Conservation (phyloP, 805 yeast genomes). For the Schwanniomyces sp. region DNA sequence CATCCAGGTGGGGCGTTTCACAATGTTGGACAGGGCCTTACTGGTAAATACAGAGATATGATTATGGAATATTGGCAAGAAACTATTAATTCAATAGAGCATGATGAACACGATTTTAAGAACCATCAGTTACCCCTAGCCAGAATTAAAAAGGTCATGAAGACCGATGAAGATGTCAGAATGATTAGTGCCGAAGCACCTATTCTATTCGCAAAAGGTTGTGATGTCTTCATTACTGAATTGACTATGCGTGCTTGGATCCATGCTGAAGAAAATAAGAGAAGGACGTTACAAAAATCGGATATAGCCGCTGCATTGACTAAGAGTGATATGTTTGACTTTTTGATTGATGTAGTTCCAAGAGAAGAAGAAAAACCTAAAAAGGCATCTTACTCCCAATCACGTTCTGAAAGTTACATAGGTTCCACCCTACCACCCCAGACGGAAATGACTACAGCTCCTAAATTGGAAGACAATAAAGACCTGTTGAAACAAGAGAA, state of each 20-base stretch:
- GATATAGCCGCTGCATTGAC: constrained; percentile 96
- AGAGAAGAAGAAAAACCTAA: constrained; percentile 74
- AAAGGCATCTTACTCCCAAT: constrained; percentile 25
- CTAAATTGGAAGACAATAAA: constrained; percentile 1
- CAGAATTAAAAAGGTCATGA: constrained; percentile 95
- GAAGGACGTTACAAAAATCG: constrained; percentile 89
- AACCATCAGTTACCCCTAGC: constrained; percentile 95
- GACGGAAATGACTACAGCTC: background rate
- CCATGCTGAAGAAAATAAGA: constrained; percentile 93
- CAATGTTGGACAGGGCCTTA: constrained; percentile 91
- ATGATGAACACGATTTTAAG: constrained; percentile 86
- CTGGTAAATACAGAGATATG: constrained; percentile 77
- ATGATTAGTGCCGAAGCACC: constrained; percentile 99
- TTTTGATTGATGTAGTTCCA: constrained; percentile 93
- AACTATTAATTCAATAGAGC: constrained; percentile 85
- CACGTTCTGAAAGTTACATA: constrained; percentile 18
- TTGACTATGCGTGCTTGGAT: constrained; percentile 99
- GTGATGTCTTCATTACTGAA: constrained; percentile 96
- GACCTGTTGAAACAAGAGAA: constrained; percentile 6
- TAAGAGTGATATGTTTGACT: constrained; percentile 96
- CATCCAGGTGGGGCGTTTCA: constrained; percentile 67
- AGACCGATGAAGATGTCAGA: constrained; percentile 93
- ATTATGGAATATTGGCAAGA: constrained; percentile 99
- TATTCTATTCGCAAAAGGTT: constrained; percentile 93
- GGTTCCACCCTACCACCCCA: background rate